Base-by-base conservation (phyloP, 441 rosid genomes). In the Dalechampia spathulata region DNA sequence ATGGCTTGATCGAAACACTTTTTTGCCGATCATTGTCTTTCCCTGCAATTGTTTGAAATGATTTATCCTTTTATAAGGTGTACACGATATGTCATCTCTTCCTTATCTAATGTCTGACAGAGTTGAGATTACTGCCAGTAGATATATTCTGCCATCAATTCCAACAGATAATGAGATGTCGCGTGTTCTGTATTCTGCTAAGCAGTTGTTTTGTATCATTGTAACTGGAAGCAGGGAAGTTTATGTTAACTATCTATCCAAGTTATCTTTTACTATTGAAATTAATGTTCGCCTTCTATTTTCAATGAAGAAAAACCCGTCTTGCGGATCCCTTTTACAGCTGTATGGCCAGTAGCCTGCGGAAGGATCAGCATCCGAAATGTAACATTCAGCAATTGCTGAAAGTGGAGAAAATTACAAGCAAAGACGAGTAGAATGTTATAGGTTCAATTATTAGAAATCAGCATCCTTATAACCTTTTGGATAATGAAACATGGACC, bases 401-500 rank as follows among this genome's bases (percentile, higher is more conserved):
- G 6, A 26, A 40, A 39, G 23, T 52, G 57, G 36, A 38, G 32
- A 15, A 15, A 53, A 22, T 34, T 37, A 15, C 22, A 34, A 57
- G 43, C 14, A 34, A 48, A 67, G 63, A 39, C 65, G 54, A 38
- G 37, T 45, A 42, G 23, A 13, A 52, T 32, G 34, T 15, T 42
- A 52, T 48, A 19, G 46, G 17, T 62, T n/a, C 53, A 38, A 52
- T 63, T 42, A 52, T 52, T 25, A 61, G 58, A 32, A 66, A 58
- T 66, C 43, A 55, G 57, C 55, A 54, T 64, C 1, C 70, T 58
- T 26, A 26, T 21, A 1, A 42, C 16, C 22, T 5, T n/a, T 0
- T 19, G 11, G 44, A 42, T 19, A 17, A 1, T 16, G 46, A 17
- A 11, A n/a, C 19, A 43, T 58, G 22, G 43, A 17, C 49, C 42